Base-by-base conservation (phyloP, 2,329 filamentous ascomycete species). In the Aureobasidium sp. region DNA sequence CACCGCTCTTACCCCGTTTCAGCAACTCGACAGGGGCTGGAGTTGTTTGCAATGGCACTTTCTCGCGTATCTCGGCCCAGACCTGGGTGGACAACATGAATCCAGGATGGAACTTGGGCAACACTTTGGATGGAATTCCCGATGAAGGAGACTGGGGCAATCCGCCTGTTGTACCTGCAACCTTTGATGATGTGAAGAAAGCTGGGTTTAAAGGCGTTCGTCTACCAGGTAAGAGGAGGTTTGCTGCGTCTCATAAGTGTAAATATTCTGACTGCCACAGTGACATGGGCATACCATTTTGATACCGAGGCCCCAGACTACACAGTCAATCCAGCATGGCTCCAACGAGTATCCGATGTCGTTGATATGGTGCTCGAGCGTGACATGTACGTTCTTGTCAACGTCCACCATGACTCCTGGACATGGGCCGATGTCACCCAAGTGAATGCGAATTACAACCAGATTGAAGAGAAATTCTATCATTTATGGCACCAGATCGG, bases 121-220 rank as follows among this genome's bases (percentile, higher is more conserved):
- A 86, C 62, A 84, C 82, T 0, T 76, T 86, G 34, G 84, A 85
- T 67, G 81, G 82, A 1, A 71, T 78, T 8, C 78, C 82, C 5
- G 74, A 78, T 53, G 84, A 86, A 68, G 82, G 81, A 5, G 81
- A 78, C 2, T 86, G 83, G 83, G 82, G 82, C 65, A 85, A 85
- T 62, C 74, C 78, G 0, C 76, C 79, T 0, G 81, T 84, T 0
- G 73, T 77, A 6, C 73, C 72, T 2, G 69, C 70, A 1, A 84
- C 81, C 0, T 83, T 86, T 62, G 75, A 81, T 47, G 73, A 79
- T 56, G 75, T 83, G 37, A 81, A 82, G 67, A 72, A 74, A 1
- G 75, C 79, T 1, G 83, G 83, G 0, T 86, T 84, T 73, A 84
- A 83, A 65, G 79, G 81, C 59, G 75, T 86, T 53, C 78, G 83